A percentile compares a stretch with the other conserved stretches of the same genome.
Evolutionary conservation across 805 yeast species (phyloP).

Genomic region (Yarrowia sp.): DNA sequence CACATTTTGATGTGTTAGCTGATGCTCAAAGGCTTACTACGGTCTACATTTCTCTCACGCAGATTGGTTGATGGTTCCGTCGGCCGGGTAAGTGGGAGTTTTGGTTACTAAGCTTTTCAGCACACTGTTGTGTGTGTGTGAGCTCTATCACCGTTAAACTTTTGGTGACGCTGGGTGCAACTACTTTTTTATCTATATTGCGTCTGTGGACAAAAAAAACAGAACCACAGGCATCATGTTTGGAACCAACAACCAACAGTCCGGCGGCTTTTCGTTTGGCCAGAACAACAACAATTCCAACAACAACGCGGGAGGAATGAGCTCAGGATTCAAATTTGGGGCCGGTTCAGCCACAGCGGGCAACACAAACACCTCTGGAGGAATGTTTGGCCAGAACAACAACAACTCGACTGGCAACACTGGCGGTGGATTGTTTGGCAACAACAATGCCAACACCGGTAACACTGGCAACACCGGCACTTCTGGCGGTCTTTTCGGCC

Average conservation of each 20-base stretch:
- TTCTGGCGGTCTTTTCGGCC: conserved; percentile 1
- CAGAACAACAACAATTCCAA: conserved; percentile 19
- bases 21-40: conserved; percentile 25
- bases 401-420: background rate
- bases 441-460: background rate
- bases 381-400: conserved; percentile 5
- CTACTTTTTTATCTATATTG: conserved; percentile 12
- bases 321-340: conserved; percentile 19
- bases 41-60: conserved; percentile 21
- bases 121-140: background rate
- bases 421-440: conserved; percentile 9
- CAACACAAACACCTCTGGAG: background rate
- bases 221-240: conserved; percentile 2
- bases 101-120: background rate
- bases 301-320: conserved; percentile 12
- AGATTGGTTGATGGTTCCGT: conserved; percentile 10
- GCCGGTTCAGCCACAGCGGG: background rate
- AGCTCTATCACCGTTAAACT: background rate
- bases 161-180: conserved; percentile 7
- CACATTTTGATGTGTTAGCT: conserved; percentile 25
- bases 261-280: conserved; percentile 19
- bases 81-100: conserved; percentile 22
- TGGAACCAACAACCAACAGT: conserved; percentile 10
- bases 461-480: background rate
- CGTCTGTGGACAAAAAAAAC: background rate